Conservation (phyloP, 148 eudicot species). For the Fagopyrum tataricum region DNA sequence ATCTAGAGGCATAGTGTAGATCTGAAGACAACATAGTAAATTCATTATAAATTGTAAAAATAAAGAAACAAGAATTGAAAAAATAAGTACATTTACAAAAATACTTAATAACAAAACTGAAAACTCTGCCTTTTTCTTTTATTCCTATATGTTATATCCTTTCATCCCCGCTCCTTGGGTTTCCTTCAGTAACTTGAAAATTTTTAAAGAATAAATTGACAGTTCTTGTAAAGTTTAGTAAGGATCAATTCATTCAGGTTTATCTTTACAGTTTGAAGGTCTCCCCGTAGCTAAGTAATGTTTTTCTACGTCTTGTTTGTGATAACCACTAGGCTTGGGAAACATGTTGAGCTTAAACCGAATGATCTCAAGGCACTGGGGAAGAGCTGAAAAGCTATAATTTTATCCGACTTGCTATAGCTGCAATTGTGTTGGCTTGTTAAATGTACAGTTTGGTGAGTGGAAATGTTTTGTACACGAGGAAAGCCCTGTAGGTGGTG, state of each 20-base stretch:
- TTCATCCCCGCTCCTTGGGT: not conserved
- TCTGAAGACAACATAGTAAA: too few species aligned
- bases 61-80: too few species aligned
- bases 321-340: conserved; percentile 48
- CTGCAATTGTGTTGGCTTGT: not conserved
- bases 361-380: conserved; percentile 65
- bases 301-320: not conserved
- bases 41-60: too few species aligned
- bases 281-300: not conserved
- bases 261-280: not conserved
- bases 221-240: not conserved
- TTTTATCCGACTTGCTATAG: not conserved
- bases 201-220: not conserved
- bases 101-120: too few species aligned
- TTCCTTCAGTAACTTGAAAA: not conserved
- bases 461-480: not conserved
- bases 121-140: too few species aligned
- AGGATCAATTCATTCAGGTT: not conserved
- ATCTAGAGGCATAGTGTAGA: too few species aligned
- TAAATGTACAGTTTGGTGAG: conserved; percentile 6
- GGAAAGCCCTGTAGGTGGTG: not conserved
- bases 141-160: too few species aligned
- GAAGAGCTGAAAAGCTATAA: conserved; percentile 29
- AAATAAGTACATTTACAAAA: too few species aligned
- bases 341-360: conserved; percentile 53